A percentile compares a stretch with the other conserved stretches of the same genome.
phyloP scores from a whole-genome alignment of 306 rosid species.

The Cucumis cinereus region DNA sequence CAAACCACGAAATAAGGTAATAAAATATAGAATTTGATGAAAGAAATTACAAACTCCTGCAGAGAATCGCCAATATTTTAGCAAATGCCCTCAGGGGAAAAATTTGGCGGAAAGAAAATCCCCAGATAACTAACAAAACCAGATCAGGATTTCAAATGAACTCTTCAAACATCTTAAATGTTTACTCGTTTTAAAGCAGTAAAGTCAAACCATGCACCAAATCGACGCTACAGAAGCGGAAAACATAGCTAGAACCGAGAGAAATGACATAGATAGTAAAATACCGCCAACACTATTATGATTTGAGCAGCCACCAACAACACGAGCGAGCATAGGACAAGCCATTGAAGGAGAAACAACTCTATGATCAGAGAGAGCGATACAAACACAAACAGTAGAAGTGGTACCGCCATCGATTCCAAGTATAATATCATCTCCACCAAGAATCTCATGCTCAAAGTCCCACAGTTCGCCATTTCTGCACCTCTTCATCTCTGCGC shows the following conservation, averaged over 20 bases:
- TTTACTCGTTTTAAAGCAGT: not conserved
- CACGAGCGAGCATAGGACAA: constrained; percentile 59
- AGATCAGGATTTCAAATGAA: not conserved
- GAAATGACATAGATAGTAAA: not conserved
- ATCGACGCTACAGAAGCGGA: not conserved
- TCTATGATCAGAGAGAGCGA: constrained; percentile 38
- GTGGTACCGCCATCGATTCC: constrained; percentile 91
- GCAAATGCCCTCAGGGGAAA: not conserved
- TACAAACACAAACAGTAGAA: constrained; percentile 76
- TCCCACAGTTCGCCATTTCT: constrained; percentile 77
- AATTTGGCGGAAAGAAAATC: not conserved
- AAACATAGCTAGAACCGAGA: not conserved
- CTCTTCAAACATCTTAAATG: not conserved
- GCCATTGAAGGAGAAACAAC: constrained; percentile 28
- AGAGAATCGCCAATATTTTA: not conserved
- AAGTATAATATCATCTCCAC: constrained; percentile 37
- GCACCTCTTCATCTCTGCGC: constrained; percentile 43
- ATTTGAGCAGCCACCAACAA: constrained; percentile 88
- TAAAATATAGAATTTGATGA: not conserved
- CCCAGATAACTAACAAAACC: not conserved
- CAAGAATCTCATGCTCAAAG: constrained; percentile 49
- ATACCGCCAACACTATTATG: constrained; percentile 92
- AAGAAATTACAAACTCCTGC: not conserved
- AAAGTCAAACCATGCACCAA: not conserved
- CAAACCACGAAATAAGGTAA: not conserved